Base-by-base conservation (phyloP, 441 rosid genomes). In the Erodium texanum region DNA sequence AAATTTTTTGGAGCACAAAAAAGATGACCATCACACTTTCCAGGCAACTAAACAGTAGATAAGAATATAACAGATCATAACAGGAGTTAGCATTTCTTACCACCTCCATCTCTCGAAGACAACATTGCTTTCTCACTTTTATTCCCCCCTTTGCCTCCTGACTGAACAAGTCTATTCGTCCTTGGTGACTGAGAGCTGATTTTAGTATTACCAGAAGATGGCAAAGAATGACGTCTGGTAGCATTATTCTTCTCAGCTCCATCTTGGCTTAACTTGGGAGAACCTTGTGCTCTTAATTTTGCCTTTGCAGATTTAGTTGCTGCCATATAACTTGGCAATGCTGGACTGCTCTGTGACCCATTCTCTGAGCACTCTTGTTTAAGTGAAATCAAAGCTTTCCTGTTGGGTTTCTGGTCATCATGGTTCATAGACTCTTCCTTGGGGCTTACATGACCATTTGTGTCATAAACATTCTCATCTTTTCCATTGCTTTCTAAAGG, bases 301-400 rank as follows among this genome's bases (percentile, higher is more conserved):
- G 97, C 98, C 84, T 89, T 94, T 1, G 96, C 99, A 24, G 98
- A 92, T 82, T 79, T 84, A 38, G 99, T 94, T 62, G 94, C 98
- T 73, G 86, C 89, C 98, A 94, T 94, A 75, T 92, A 94, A 82
- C 98, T 94, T 22, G 99, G 99, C 64, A 92, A 64, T 29, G 82
- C n/a, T 0, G 87, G 92, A 82, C 86, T 88, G 74, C 65, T 82
- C 75, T 84, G 89, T 10, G 62, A 19, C 38, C 88, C 97, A 77
- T 87, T 88, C 75, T 92, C 97, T 61, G 81, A 75, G 66, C 70
- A 62, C 68, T 88, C 91, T 72, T 86, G 86, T 82, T 86, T 91
- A 61, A 74, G 74, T 36, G 73, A 70, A 67, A 62, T 72, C 32
- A 83, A 77, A 78, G 80, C 58, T 80, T 84, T 93, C 71, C 74